phyloP scores from a whole-genome alignment of 495 filamentous ascomycete genomes.

The Stereocaulon alpinum region DNA sequence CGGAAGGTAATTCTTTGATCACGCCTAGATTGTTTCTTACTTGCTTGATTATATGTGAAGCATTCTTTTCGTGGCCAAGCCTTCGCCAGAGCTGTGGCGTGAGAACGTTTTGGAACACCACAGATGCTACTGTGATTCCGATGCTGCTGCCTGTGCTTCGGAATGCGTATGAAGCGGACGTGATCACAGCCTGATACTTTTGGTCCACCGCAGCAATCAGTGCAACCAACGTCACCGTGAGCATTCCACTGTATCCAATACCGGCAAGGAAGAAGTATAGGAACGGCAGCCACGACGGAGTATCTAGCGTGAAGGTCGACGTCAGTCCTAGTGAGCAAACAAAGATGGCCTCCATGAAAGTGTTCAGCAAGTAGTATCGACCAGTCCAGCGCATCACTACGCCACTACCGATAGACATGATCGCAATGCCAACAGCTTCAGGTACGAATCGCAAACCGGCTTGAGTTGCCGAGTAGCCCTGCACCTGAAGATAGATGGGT shows the following conservation, averaged over 20 bases:
- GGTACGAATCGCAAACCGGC: conserved; percentile 53
- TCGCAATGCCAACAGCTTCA: conserved; percentile 42
- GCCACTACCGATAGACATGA: conserved; percentile 48
- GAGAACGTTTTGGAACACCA: conserved; percentile 30
- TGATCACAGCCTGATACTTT: conserved; percentile 42
- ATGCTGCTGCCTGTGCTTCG: conserved; percentile 12
- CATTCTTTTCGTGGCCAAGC: background rate
- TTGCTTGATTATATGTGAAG: too few species aligned
- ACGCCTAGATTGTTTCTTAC: too few species aligned
- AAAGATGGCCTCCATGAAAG: conserved; percentile 36
- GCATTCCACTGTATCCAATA: conserved; percentile 51
- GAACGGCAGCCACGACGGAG: conserved; percentile 43
- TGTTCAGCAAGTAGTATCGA: conserved; percentile 44
- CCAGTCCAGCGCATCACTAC: conserved; percentile 57
- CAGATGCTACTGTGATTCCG: conserved; percentile 24
- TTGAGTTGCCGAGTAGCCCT: conserved; percentile 46
- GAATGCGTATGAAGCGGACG: conserved; percentile 11
- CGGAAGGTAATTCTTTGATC: too few species aligned
- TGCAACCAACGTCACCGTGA: conserved; percentile 56
- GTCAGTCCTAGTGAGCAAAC: conserved; percentile 32
- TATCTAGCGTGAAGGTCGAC: conserved; percentile 38
- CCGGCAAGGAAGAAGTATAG: conserved; percentile 50
- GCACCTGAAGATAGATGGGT: conserved; percentile 60
- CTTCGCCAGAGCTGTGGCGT: conserved; percentile 21
- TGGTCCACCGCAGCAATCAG: conserved; percentile 59